Base-by-base conservation (phyloP, 2,329 filamentous ascomycete species). In the Plectosphaerella cucumerina region DNA sequence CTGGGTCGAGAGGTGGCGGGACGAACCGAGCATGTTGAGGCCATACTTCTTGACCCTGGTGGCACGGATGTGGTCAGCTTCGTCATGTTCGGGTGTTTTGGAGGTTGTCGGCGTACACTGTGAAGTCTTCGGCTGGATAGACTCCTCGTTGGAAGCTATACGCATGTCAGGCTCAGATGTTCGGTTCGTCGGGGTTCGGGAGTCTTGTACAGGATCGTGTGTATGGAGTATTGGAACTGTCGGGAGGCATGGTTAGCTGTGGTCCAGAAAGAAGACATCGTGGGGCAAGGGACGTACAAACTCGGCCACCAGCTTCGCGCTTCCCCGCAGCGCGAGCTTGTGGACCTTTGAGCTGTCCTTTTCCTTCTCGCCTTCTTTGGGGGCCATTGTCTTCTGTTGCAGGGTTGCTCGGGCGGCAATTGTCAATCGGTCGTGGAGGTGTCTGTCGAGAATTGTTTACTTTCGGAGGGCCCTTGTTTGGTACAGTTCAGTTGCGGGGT, bases 141-240 rank as follows among this genome's bases (percentile, higher is more conserved):
- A 88, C 84, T 53, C 84, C 85, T 64, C 85, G 82, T 70, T 97
- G 93, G 71, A 96, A 97, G 48, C 89, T 93, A 59, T 14, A 26
- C 21, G 12, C 35, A 31, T 33, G n/a, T 20, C 15, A 35, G 17
- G 11, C 26, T 20, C 14, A 2, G 20, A n/a, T 20, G 35, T 50
- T 26, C 39, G 39, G 14, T 46, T 33, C 26, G 8, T 11, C 0
- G 5, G 21, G 21, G 17, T n/a, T 1, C 8, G 37, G 2, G n/a
- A 5, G 2, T 6, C 33, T 62, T 82, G 62, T 79, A 94, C 84
- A 99, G 78, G 53, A 99, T 97, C 1, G 92, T 95, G 65, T 99
- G 94, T 66, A 97, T 97, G 2, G 90, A 97, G 71, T 96, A 99
- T 77, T 99, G 91, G 66, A 99, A 99, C 83, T 89, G 62, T 8